Evolutionary conservation across 2,329 filamentous ascomycete species (phyloP), one percentile per base, ranked within the genome.

Genomic region (Lithohypha guttulata): DNA sequence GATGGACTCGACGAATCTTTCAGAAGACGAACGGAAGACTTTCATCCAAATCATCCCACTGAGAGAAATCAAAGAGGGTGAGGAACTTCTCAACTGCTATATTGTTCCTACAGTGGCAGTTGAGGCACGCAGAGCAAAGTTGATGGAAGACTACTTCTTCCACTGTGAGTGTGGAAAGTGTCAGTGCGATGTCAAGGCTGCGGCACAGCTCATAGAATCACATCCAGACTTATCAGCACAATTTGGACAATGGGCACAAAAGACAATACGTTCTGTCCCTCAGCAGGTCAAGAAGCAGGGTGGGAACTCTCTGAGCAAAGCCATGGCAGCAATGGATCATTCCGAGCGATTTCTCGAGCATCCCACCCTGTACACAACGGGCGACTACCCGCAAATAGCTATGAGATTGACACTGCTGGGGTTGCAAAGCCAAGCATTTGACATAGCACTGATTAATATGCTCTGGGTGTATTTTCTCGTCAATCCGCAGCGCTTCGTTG

Each of bases 391-490:
- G 7, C 26, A 42, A 9, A 41, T 42, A 6, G 39, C 42, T 4
- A 41, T 37, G 32, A 14, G 25, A 14, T 27, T 44, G 6, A 31
- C 32, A 9, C 27, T 42, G 6, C 26, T 22, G 21, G 42, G 21
- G 4, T 20, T 44, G 20, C 34, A 44, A 14, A 11, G 19, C 7
- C 38, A 35, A 10, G 38, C 27, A 5, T 39, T 42, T 13, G 42
- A 41, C 33, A 28, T 38, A 32, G 34, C 42, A 6, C 28, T 44
- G 32, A 26, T 42, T 33, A 44, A 39, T 25, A 10, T 37, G 17
- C 42, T 44, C 11, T 33, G 42, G 19, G n/a, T 35, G 10, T 44
- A 42, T 29, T 44, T 44, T 18, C 29, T 44, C n/a, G 28, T 44
- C 28, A 37, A 44, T 13, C 42, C 42, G 9, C n/a, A 15, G 13